phyloP scores from a whole-genome alignment of 2,329 filamentous ascomycete genomes.

The Colletotrichum sp. region DNA sequence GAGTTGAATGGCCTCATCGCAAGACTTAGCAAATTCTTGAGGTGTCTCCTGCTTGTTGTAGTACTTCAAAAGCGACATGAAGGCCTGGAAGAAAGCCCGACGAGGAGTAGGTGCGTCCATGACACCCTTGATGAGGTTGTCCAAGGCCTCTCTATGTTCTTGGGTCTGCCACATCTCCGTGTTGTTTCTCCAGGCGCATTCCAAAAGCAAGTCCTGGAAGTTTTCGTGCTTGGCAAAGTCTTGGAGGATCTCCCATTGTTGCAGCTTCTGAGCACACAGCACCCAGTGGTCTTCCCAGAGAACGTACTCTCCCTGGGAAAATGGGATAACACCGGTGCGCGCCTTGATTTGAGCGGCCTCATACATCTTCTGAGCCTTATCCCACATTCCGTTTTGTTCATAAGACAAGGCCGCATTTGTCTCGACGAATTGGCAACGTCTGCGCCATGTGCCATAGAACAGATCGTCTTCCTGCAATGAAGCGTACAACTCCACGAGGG shows the following conservation, averaged over 20 bases:
- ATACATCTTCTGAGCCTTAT: constrained; percentile 96
- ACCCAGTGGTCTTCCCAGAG: constrained; percentile 99
- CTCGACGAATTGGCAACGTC: constrained; percentile 94
- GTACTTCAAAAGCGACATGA: constrained; percentile 94
- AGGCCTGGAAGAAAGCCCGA: constrained; percentile 96
- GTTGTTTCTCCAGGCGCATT: constrained; percentile 94
- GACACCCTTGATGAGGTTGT: constrained; percentile 93
- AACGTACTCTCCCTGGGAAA: constrained; percentile 97
- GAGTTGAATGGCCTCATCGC: constrained; percentile 95
- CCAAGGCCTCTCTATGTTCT: constrained; percentile 86
- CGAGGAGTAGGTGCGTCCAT: constrained; percentile 96
- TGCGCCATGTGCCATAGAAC: constrained; percentile 96
- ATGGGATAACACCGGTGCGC: constrained; percentile 92
- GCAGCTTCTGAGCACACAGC: constrained; percentile 94
- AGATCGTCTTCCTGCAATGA: constrained; percentile 93
- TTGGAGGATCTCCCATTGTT: constrained; percentile 97
- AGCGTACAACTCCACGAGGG: constrained; percentile 91
- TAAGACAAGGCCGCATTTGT: constrained; percentile 97
- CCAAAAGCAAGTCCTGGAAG: constrained; percentile 92
- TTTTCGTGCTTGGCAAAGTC: constrained; percentile 99
- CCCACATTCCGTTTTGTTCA: constrained; percentile 99
- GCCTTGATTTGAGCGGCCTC: constrained; percentile 97
- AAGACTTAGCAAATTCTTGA: constrained; percentile 85
- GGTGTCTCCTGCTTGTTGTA: constrained; percentile 85
- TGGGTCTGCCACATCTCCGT: constrained; percentile 92